Percentiles rank a stretch among this genome's conserved stretches.
Evolutionary conservation across 2,329 filamentous ascomycete genomes (phyloP).

Genomic region (Alternaria sp.): DNA sequence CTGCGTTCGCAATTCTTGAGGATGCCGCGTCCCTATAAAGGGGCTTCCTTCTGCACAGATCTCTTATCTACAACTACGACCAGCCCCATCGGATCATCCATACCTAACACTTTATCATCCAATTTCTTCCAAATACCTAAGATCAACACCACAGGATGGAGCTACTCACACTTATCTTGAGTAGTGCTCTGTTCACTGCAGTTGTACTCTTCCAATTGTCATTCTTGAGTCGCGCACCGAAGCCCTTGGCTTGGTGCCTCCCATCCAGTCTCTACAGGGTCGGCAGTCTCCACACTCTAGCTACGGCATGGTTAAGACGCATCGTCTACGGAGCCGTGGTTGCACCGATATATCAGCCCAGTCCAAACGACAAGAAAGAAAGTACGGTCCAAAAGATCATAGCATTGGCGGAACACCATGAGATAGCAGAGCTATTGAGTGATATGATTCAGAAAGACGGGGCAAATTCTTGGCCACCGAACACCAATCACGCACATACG

Average conservation of each 20-base stretch:
- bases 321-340: background rate
- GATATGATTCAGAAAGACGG: too few relatives aligned
- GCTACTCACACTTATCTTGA: too few relatives aligned
- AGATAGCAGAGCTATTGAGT: too few relatives aligned
- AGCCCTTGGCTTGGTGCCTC: too few relatives aligned
- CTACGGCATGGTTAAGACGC: background rate
- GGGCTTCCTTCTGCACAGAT: background rate
- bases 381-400: background rate
- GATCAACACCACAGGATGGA: too few relatives aligned
- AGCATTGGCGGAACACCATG: background rate
- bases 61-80: background rate
- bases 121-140: too few relatives aligned
- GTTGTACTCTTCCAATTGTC: too few relatives aligned
- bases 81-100: too few relatives aligned
- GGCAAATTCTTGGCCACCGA: slow-evolving; percentile 7
- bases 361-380: background rate
- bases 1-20: background rate
- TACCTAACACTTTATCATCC: too few relatives aligned
- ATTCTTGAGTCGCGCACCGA: too few relatives aligned
- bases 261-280: background rate
- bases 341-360: background rate
- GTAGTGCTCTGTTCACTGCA: too few relatives aligned
- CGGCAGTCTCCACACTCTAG: background rate
- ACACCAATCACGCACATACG: slow-evolving; percentile 3
- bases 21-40: background rate